phyloP scores from a whole-genome alignment of 1,139 yeast genomes.

The Yamadazyma songkhlaensis region DNA sequence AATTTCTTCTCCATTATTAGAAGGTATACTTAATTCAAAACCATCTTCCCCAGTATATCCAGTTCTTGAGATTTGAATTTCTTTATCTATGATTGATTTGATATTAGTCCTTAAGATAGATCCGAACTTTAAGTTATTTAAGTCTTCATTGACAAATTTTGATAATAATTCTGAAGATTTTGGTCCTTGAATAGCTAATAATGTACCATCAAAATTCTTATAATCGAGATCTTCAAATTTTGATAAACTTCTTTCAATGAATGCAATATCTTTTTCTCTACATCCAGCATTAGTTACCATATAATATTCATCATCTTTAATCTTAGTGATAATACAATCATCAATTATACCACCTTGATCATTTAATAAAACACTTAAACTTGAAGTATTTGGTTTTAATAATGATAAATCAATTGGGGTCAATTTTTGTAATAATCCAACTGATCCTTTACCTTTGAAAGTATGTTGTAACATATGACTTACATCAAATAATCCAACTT shows the following conservation, averaged over 20 bases:
- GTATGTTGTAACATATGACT: slow-evolving; percentile 96
- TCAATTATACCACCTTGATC: slow-evolving; percentile 81
- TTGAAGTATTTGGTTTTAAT: slow-evolving; percentile 58
- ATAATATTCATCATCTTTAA: slow-evolving; percentile 71
- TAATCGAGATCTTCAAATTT: slow-evolving; percentile 53
- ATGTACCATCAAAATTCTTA: slow-evolving; percentile 66
- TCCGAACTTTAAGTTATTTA: slow-evolving; percentile 71
- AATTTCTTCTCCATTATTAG: slow-evolving; percentile 39
- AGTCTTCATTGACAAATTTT: slow-evolving; percentile 57
- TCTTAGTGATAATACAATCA: slow-evolving; percentile 89
- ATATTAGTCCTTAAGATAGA: slow-evolving; percentile 46
- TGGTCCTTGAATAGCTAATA: slow-evolving; percentile 93
- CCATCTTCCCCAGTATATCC: slow-evolving; percentile 99
- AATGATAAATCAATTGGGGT: slow-evolving; percentile 78
- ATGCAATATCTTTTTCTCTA: slow-evolving; percentile 71
- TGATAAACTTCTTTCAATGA: slow-evolving; percentile 52
- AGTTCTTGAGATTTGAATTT: slow-evolving; percentile 79
- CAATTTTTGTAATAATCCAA: slow-evolving; percentile 68
- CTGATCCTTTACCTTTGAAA: slow-evolving; percentile 65
- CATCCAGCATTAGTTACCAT: slow-evolving; percentile 98
- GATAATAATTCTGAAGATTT: slow-evolving; percentile 64
- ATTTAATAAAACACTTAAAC: slow-evolving; percentile 77
- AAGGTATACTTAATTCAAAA: slow-evolving; percentile 83
- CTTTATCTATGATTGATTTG: slow-evolving; percentile 37
- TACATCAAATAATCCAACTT: slow-evolving; percentile 92